Percentiles rank a stretch among this genome's conserved stretches.
These are phyloP conservation scores for Saussurea involucrata DNA, from an alignment of 129 eudicot genomes.

Conservation along the genomic window DNA sequence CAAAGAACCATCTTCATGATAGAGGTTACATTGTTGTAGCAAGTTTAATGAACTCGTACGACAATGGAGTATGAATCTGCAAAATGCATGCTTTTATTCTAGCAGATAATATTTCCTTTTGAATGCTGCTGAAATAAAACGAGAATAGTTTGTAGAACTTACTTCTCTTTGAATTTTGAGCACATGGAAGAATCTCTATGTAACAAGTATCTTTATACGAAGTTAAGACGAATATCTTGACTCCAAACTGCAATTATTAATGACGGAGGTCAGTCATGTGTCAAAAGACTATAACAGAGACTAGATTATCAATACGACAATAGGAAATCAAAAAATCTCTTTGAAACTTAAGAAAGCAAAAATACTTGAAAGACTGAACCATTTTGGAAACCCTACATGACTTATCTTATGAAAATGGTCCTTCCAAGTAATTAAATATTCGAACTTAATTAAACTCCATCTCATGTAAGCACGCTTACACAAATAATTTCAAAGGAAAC, in stretches of 20 bases:
- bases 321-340: not conserved
- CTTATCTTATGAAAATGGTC: too few species aligned
- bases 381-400: not conserved
- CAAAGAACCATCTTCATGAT: not conserved
- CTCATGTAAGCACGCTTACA: too few species aligned
- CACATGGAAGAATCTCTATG: conserved; percentile 73
- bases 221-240: conserved; percentile 75
- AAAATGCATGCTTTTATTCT: conserved; percentile 8
- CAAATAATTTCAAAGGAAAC: too few species aligned
- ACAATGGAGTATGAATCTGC: not conserved
- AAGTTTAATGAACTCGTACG: not conserved
- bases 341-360: not conserved
- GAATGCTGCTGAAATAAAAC: not conserved
- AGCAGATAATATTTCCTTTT: not conserved
- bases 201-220: conserved; percentile 83
- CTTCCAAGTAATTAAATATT: too few species aligned
- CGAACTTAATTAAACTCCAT: too few species aligned
- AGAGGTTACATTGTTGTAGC: not conserved
- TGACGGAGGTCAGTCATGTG: not conserved
- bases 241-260: conserved; percentile 56
- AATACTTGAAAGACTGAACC: too few species aligned
- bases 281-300: not conserved
- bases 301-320: not conserved
- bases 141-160: conserved; percentile 20
- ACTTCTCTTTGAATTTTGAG: conserved; percentile 72